Conservation (phyloP, 1,284 basidiomycete species). For the Fomitopsis pinicola region DNA sequence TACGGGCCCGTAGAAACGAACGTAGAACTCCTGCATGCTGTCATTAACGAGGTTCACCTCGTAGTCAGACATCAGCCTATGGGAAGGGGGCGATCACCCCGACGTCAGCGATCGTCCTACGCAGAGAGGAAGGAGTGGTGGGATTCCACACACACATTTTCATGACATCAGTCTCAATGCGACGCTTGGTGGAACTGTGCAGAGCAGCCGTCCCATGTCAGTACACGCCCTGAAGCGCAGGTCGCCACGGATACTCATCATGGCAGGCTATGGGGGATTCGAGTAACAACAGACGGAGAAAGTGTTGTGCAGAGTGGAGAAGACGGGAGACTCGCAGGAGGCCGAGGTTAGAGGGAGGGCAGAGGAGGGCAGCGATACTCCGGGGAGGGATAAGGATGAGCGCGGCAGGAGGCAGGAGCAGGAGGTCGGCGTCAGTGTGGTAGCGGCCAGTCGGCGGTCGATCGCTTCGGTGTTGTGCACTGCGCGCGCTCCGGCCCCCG, state of each 20-base stretch:
- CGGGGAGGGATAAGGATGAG: slow-evolving; percentile 1
- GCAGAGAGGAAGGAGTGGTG: not conserved
- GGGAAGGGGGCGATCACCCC: not conserved
- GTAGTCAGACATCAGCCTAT: slow-evolving; percentile 93
- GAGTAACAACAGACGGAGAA: not conserved
- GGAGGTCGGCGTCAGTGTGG: not conserved
- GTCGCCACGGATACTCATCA: slow-evolving; percentile 28
- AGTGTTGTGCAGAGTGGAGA: not conserved
- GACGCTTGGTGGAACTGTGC: slow-evolving; percentile 77
- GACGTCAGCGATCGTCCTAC: not conserved
- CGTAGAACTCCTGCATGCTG: slow-evolving; percentile 98
- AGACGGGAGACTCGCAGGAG: not conserved
- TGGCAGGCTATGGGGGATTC: slow-evolving; percentile 9
- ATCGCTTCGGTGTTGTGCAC: slow-evolving; percentile 1
- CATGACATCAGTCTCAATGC: slow-evolving; percentile 99
- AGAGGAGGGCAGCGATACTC: not conserved
- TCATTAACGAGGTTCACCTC: slow-evolving; percentile 97
- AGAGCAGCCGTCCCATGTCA: slow-evolving; percentile 20
- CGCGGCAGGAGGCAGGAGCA: not conserved
- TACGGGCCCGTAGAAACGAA: slow-evolving; percentile 89
- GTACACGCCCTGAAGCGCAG: slow-evolving; percentile 1
- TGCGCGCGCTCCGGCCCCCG: not conserved
- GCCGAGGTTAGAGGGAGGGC: not conserved
- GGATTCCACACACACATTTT: slow-evolving; percentile 75
- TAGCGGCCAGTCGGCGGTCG: not conserved